A percentile compares a stretch with the other conserved stretches of the same genome.
phyloP scores from a whole-genome alignment of 73 alveolate genomes.

The Stentor coeruleus region DNA sequence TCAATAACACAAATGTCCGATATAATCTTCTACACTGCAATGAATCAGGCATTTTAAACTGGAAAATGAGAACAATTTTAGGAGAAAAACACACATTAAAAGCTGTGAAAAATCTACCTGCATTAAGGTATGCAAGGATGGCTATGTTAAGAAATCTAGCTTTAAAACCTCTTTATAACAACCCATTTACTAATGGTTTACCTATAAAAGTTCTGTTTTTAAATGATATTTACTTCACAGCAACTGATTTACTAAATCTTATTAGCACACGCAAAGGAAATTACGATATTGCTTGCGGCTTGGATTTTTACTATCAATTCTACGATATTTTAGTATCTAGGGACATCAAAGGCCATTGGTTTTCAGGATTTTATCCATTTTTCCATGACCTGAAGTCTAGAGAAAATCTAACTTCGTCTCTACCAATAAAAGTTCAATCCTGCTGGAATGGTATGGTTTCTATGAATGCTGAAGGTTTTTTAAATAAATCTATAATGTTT shows the following conservation, averaged over 20 bases:
- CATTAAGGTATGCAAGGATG: slow-evolving; percentile 15
- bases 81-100: slow-evolving; percentile 5
- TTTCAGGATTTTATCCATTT: slow-evolving; percentile 37
- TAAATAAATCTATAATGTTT: slow-evolving; percentile 28
- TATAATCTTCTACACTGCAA: slow-evolving; percentile 4
- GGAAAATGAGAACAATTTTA: neutral
- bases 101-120: neutral
- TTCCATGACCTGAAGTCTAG: slow-evolving; percentile 29
- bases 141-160: slow-evolving; percentile 43
- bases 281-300: slow-evolving; percentile 56
- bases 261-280: slow-evolving; percentile 34
- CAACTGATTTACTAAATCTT: slow-evolving; percentile 40
- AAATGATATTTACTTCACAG: slow-evolving; percentile 44
- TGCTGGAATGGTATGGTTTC: slow-evolving; percentile 56
- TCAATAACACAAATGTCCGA: neutral
- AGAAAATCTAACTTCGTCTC: slow-evolving; percentile 22
- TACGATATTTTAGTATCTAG: slow-evolving; percentile 59
- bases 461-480: slow-evolving; percentile 36
- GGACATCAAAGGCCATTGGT: slow-evolving; percentile 43
- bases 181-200: slow-evolving; percentile 23
- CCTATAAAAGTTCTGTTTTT: slow-evolving; percentile 34
- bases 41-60: neutral
- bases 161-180: slow-evolving; percentile 39
- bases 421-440: slow-evolving; percentile 38
- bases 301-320: slow-evolving; percentile 45